Conservation (phyloP, 2,329 filamentous ascomycete species). For the Diplodia mutila region DNA sequence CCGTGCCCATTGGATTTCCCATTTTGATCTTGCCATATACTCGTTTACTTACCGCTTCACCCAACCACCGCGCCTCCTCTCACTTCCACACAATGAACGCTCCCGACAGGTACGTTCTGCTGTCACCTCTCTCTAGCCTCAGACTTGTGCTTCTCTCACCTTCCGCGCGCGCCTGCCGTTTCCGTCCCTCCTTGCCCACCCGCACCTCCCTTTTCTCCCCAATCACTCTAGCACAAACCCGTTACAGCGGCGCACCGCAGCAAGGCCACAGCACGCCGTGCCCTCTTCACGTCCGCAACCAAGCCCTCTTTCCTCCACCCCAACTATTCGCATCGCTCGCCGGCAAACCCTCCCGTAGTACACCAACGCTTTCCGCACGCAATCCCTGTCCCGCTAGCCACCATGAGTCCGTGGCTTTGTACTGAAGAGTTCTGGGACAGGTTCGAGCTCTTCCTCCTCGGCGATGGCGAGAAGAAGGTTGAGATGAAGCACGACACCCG, state of each 20-base stretch:
- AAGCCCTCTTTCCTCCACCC: neutral
- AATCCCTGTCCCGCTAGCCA: conserved; percentile 10
- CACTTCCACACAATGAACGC: conserved; percentile 40
- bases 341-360: neutral
- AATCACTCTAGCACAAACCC: neutral
- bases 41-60: neutral
- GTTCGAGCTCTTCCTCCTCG: conserved; percentile 91
- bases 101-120: conserved; percentile 41
- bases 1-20: neutral
- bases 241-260: neutral
- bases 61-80: neutral
- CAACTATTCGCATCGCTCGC: neutral
- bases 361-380: neutral
- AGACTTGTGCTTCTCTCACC: conserved; percentile 3
- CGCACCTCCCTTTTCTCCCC: neutral
- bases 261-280: neutral
- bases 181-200: neutral
- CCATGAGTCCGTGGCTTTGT: conserved; percentile 24
- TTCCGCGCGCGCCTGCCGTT: conserved; percentile 20
- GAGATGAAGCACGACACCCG: conserved; percentile 86
- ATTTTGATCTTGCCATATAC: conserved; percentile 14
- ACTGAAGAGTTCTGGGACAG: conserved; percentile 53
- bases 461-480: conserved; percentile 89
- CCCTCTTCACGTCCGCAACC: neutral
- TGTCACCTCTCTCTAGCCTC: conserved; percentile 3